These are phyloP conservation scores for Blumeria graminis DNA, from an alignment of 2,329 filamentous ascomycete genomes.

Conservation along the genomic window DNA sequence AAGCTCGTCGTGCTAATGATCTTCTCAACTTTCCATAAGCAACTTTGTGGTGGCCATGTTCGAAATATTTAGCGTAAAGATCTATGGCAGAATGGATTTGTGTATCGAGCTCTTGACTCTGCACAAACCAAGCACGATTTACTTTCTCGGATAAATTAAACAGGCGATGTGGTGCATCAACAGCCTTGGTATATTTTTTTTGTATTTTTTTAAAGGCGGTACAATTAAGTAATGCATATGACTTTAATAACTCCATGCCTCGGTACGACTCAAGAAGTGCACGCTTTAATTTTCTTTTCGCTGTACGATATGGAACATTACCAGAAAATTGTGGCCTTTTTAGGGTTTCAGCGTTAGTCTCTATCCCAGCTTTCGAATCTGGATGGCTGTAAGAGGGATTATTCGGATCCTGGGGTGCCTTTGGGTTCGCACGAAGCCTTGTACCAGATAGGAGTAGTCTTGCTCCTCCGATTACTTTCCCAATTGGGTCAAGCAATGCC, in stretches of 20 bases:
- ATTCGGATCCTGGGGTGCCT: conserved; percentile 29
- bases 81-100: conserved; percentile 69
- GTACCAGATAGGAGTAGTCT: conserved; percentile 24
- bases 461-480: conserved; percentile 12
- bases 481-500: conserved; percentile 27
- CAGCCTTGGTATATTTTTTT: conserved; percentile 93
- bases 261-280: conserved; percentile 87
- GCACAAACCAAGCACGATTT: conserved; percentile 74
- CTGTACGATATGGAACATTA: conserved; percentile 59
- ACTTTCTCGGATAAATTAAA: conserved; percentile 83
- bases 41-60: conserved; percentile 77
- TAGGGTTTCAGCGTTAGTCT: conserved; percentile 22
- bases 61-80: conserved; percentile 84
- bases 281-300: conserved; percentile 76
- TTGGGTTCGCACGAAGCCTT: conserved; percentile 32
- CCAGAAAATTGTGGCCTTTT: conserved; percentile 23
- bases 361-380: conserved; percentile 18
- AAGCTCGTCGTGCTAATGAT: conserved; percentile 31
- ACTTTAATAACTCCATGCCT: conserved; percentile 72
- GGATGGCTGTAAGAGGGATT: conserved; percentile 14
- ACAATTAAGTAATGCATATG: conserved; percentile 70
- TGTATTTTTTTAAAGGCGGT: conserved; percentile 94
- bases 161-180: conserved; percentile 51
- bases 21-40: conserved; percentile 69
- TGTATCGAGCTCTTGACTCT: conserved; percentile 60